phyloP scores from a whole-genome alignment of 768 basidiomycete genomes.

The Tulasnella sp. region DNA sequence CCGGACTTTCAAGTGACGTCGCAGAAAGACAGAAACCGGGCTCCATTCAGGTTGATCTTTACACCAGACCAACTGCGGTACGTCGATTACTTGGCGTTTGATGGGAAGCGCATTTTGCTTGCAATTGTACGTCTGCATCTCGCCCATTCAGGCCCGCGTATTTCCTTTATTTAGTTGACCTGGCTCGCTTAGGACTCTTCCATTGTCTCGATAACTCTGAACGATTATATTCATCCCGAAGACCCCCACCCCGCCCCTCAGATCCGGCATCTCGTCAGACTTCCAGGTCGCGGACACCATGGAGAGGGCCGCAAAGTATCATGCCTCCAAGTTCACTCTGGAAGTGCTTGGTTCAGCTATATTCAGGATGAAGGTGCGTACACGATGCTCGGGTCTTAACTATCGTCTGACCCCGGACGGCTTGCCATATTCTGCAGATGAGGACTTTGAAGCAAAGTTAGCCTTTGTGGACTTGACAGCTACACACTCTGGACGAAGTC shows the following conservation, averaged over 20 bases:
- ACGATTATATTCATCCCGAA: background rate
- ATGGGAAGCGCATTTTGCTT: conserved; percentile 21
- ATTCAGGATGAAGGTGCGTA: background rate
- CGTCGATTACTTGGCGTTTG: conserved; percentile 24
- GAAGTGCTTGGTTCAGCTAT: conserved; percentile 4
- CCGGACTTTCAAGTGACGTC: background rate
- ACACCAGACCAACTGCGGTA: background rate
- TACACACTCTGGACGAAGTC: background rate
- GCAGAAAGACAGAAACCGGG: background rate
- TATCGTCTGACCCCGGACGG: background rate
- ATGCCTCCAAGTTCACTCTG: background rate
- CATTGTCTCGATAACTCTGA: background rate
- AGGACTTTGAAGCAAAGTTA: background rate
- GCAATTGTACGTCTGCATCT: background rate
- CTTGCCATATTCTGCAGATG: background rate
- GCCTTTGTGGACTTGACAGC: background rate
- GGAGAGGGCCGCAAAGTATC: conserved; percentile 6
- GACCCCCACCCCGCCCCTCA: background rate
- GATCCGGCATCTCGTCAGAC: conserved; percentile 8
- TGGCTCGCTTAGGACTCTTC: background rate
- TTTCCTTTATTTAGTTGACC: background rate
- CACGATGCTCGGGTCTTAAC: background rate
- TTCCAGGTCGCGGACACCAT: background rate
- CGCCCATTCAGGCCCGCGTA: no score
- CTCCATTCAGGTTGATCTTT: background rate